Conservation (phyloP, 2,329 filamentous ascomycete species). For the Drechslera avenae region DNA sequence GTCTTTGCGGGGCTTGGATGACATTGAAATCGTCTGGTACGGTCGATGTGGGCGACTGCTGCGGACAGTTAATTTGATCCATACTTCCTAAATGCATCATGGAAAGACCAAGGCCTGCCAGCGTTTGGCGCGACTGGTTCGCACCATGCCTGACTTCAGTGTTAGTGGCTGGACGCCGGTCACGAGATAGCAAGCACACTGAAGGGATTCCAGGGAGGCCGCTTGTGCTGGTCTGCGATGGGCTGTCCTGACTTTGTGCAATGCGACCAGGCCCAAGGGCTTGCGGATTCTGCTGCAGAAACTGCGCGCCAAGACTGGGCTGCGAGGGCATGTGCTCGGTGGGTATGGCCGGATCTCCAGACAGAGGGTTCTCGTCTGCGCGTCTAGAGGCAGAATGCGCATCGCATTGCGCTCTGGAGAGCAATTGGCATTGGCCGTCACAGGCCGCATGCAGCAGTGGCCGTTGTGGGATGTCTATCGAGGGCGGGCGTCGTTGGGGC, state of each 20-base stretch:
- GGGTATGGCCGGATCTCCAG: conserved; percentile 7
- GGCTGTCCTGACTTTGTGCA: conserved; percentile 27
- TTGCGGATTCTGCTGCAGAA: conserved; percentile 22
- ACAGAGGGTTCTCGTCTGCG: not conserved
- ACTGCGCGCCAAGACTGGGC: conserved; percentile 20
- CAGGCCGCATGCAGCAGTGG: conserved; percentile 16
- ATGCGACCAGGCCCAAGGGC: conserved; percentile 26
- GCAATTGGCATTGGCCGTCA: conserved; percentile 21
- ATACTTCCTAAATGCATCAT: conserved; percentile 36
- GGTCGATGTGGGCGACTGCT: conserved; percentile 40
- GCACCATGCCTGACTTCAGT: conserved; percentile 26
- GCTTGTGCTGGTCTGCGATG: conserved; percentile 41
- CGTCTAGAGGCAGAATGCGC: conserved; percentile 9
- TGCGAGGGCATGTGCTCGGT: conserved; percentile 15
- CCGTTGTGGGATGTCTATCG: conserved; percentile 10
- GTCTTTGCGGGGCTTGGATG: conserved; percentile 13
- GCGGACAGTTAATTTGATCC: conserved; percentile 30
- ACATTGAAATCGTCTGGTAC: conserved; percentile 34
- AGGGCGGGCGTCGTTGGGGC: conserved; percentile 18
- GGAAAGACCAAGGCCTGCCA: conserved; percentile 42
- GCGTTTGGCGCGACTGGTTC: conserved; percentile 27
- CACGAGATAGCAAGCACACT: conserved; percentile 45
- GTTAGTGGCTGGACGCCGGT: conserved; percentile 36
- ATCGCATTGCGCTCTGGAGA: conserved; percentile 21
- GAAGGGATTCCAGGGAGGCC: conserved; percentile 46